Evolutionary conservation across 2,329 filamentous ascomycete genomes (phyloP).

Genomic region (Zasmidium cellare): DNA sequence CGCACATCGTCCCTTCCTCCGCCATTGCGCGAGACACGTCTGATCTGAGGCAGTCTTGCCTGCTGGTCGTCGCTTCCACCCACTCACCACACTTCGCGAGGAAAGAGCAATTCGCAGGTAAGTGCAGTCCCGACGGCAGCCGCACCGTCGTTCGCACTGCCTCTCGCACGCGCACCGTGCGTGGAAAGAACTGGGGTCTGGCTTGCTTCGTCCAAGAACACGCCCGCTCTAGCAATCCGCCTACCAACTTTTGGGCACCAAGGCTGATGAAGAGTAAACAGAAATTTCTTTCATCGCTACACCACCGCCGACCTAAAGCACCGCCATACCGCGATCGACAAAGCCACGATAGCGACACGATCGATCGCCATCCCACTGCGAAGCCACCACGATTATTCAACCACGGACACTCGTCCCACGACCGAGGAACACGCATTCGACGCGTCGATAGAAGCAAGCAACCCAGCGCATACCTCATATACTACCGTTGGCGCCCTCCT

Average conservation of each 20-base stretch:
- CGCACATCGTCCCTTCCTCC: constrained; percentile 3
- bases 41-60: background rate
- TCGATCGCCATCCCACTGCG: background rate
- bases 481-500: constrained; percentile 3
- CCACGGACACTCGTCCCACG: constrained; percentile 2
- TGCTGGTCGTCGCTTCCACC: background rate
- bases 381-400: background rate
- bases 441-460: constrained; percentile 2
- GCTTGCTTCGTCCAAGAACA: constrained; percentile 8
- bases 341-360: constrained; percentile 1
- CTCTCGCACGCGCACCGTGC: background rate
- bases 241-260: constrained; percentile 3
- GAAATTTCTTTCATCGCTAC: constrained; percentile 6
- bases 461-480: constrained; percentile 1
- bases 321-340: constrained; percentile 1
- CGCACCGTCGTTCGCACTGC: background rate
- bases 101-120: background rate
- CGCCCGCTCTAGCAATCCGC: background rate
- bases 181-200: background rate
- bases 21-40: background rate
- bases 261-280: constrained; percentile 6
- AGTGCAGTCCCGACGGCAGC: background rate
- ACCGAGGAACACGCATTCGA: constrained; percentile 5
- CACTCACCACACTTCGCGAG: background rate
- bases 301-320: background rate